phyloP scores from a whole-genome alignment of 805 yeast species.

The Saitoella complicata region DNA sequence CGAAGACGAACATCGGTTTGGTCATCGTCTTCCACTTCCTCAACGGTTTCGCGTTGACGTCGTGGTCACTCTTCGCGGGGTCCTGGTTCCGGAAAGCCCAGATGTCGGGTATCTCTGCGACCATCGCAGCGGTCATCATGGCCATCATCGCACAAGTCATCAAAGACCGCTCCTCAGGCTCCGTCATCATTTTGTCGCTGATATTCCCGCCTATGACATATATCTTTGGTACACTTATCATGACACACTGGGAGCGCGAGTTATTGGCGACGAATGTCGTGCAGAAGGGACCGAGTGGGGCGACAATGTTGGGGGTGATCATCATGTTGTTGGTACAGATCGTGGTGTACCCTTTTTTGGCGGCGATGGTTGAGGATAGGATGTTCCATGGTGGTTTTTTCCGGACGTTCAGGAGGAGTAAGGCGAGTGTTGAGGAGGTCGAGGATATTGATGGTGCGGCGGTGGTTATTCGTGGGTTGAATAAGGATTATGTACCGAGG shows the following conservation, averaged over 20 bases:
- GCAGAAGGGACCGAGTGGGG: conserved; percentile 17
- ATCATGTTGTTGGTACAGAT: neutral
- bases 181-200: conserved; percentile 18
- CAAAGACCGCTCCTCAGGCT: conserved; percentile 13
- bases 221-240: conserved; percentile 19
- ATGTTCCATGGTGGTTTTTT: conserved; percentile 2
- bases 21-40: conserved; percentile 19
- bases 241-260: conserved; percentile 18
- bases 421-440: too few relatives aligned
- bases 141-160: conserved; percentile 20
- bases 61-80: conserved; percentile 20
- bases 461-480: too few relatives aligned
- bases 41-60: conserved; percentile 19
- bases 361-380: conserved; percentile 1
- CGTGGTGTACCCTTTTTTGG: neutral
- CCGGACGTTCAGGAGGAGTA: too few relatives aligned
- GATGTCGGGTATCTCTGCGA: conserved; percentile 20
- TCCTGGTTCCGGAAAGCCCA: conserved; percentile 19
- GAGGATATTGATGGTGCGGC: too few relatives aligned
- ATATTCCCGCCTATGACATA: conserved; percentile 24
- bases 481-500: conserved; percentile 3
- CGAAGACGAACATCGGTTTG: conserved; percentile 15
- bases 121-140: conserved; percentile 19
- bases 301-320: neutral
- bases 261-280: conserved; percentile 14